These are phyloP conservation scores for Pseudovirgaria hyperparasitica DNA, from an alignment of 2,329 filamentous ascomycete species.

Conservation along the genomic window DNA sequence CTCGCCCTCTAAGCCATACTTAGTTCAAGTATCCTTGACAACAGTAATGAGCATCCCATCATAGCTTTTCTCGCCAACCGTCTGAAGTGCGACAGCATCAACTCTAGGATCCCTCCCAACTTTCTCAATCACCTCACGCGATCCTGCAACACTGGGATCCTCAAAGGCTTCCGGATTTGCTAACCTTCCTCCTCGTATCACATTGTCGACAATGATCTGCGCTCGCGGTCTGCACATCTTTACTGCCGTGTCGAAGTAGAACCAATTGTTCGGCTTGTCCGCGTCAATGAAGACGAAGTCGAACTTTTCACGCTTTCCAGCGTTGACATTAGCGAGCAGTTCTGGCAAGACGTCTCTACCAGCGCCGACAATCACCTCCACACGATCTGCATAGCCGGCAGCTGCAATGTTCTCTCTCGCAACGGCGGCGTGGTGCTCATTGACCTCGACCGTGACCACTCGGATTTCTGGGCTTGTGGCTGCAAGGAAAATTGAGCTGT, in stretches of 20 bases:
- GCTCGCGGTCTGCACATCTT: constrained; percentile 28
- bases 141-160: constrained; percentile 18
- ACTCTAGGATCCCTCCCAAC: constrained; percentile 30
- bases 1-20: too few relatives aligned
- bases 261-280: constrained; percentile 36
- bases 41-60: constrained; percentile 33
- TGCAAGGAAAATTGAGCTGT: constrained; percentile 42
- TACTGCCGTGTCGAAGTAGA: constrained; percentile 35
- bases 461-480: constrained; percentile 20
- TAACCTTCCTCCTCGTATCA: constrained; percentile 30
- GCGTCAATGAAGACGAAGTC: constrained; percentile 43
- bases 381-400: constrained; percentile 27
- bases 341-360: constrained; percentile 30
- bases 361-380: constrained; percentile 33
- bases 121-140: constrained; percentile 28
- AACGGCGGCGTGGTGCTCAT: constrained; percentile 32
- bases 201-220: constrained; percentile 38
- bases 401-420: constrained; percentile 32
- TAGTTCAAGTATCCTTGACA: constrained; percentile 13
- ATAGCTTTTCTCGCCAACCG: constrained; percentile 34
- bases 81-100: constrained; percentile 32
- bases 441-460: constrained; percentile 40
- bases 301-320: constrained; percentile 27
- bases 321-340: constrained; percentile 28
- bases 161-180: constrained; percentile 13